phyloP scores from a whole-genome alignment of 1,284 basidiomycete genomes.

The Phylloporus sp. region DNA sequence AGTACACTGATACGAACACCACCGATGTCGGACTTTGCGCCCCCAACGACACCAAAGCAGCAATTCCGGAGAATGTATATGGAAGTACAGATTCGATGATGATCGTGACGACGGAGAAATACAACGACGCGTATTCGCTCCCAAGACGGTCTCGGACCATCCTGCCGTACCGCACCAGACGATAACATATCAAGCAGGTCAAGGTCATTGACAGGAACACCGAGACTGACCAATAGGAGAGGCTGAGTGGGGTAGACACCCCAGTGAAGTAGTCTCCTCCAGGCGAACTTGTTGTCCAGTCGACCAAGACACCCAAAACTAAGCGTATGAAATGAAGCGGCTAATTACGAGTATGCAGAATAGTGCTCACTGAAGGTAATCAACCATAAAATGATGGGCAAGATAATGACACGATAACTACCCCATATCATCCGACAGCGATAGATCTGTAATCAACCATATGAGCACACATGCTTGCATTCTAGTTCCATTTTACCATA shows the following conservation, averaged over 20 bases:
- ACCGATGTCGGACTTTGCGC: not conserved
- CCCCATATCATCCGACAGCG: conserved; percentile 6
- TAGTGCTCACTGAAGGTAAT: not conserved
- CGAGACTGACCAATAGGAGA: conserved; percentile 6
- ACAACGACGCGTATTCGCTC: not conserved
- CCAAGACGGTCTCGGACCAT: not conserved
- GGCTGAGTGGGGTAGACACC: not conserved
- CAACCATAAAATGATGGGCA: conserved; percentile 4
- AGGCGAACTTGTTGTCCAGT: not conserved
- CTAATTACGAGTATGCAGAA: no score
- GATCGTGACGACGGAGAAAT: not conserved
- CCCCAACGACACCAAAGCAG: not conserved
- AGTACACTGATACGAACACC: conserved; percentile 1
- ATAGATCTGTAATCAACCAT: not conserved
- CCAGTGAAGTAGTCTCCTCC: not conserved
- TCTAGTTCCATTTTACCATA: conserved; percentile 11
- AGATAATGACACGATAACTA: not conserved
- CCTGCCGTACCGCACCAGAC: not conserved
- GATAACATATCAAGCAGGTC: conserved; percentile 8
- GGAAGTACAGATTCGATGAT: conserved; percentile 7
- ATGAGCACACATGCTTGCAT: not conserved
- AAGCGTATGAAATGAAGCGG: not conserved
- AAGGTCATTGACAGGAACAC: not conserved
- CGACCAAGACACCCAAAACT: conserved; percentile 19
- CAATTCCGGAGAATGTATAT: conserved; percentile 2